Percentiles rank a stretch among this genome's conserved stretches.
phyloP scores from a whole-genome alignment of 2,329 filamentous ascomycete species.

The Penicillium sp. region DNA sequence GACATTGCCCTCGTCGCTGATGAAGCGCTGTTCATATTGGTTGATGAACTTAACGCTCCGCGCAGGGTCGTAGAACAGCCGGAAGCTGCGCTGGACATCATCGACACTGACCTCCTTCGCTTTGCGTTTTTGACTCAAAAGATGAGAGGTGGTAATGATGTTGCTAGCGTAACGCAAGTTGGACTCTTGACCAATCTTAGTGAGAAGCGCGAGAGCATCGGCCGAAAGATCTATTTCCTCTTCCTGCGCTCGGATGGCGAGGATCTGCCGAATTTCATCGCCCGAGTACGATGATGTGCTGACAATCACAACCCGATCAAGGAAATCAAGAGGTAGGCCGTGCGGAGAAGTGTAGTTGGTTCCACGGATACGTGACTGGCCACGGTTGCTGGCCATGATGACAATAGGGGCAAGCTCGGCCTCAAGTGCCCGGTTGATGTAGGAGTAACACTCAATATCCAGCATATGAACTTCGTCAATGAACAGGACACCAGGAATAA shows the following conservation, averaged over 20 bases:
- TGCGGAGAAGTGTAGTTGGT: conserved; percentile 92
- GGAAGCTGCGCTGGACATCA: conserved; percentile 90
- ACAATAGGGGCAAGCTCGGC: conserved; percentile 93
- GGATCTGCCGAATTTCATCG: conserved; percentile 87
- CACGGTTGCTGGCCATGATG: conserved; percentile 98
- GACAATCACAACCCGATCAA: conserved; percentile 94
- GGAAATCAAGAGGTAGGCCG: conserved; percentile 88
- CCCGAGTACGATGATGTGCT: conserved; percentile 79
- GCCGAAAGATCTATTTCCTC: conserved; percentile 90
- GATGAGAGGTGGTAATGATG: conserved; percentile 88
- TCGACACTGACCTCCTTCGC: conserved; percentile 78
- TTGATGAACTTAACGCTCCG: conserved; percentile 87
- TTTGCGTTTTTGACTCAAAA: conserved; percentile 80
- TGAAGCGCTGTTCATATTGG: conserved; percentile 88
- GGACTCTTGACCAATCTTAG: conserved; percentile 91
- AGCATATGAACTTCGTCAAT: conserved; percentile 99
- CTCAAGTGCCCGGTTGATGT: conserved; percentile 94
- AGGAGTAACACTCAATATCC: conserved; percentile 98
- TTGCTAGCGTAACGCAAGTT: conserved; percentile 96
- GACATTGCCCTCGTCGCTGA: conserved; percentile 79
- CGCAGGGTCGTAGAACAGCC: conserved; percentile 84
- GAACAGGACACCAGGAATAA: conserved; percentile 94
- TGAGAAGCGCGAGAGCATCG: conserved; percentile 85
- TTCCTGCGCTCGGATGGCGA: conserved; percentile 87
- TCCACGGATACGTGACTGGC: conserved; percentile 83